Evolutionary conservation across 2,329 filamentous ascomycete species (phyloP).

Genomic region (Diatrype stigma): DNA sequence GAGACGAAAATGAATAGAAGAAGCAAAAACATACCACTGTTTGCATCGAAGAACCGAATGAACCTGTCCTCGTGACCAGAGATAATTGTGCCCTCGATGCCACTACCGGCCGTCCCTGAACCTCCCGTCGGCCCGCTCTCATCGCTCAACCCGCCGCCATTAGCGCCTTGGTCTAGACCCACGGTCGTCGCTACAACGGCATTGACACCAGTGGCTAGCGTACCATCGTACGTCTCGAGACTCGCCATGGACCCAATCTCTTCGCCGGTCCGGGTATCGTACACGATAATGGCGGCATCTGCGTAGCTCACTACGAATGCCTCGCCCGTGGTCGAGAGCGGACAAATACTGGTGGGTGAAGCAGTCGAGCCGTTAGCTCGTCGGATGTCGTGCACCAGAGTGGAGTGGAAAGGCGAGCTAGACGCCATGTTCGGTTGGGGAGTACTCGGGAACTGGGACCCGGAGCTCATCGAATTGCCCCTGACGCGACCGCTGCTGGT

Average conservation of each 20-base stretch:
- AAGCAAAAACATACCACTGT: conserved; percentile 71
- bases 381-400: conserved; percentile 80
- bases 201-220: conserved; percentile 75
- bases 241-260: conserved; percentile 92
- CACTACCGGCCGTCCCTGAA: conserved; percentile 61
- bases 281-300: conserved; percentile 85
- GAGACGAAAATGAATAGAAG: too few species aligned
- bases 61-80: conserved; percentile 95
- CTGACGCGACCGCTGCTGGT: conserved; percentile 67
- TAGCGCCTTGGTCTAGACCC: conserved; percentile 70
- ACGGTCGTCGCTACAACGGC: conserved; percentile 83
- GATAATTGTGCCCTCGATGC: conserved; percentile 89
- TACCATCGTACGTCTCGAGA: conserved; percentile 88
- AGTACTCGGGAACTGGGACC: conserved; percentile 84
- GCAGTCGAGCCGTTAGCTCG: conserved; percentile 61
- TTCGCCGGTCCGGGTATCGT: conserved; percentile 87
- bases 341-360: conserved; percentile 89
- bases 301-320: conserved; percentile 91
- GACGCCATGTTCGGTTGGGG: conserved; percentile 86
- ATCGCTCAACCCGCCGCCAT: conserved; percentile 53
- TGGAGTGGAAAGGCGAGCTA: conserved; percentile 81
- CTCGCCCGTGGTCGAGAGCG: conserved; percentile 76
- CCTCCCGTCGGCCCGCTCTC: conserved; percentile 80
- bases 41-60: conserved; percentile 96
- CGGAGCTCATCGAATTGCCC: conserved; percentile 90